Evolutionary conservation across 1,139 yeast genomes (phyloP).

Genomic region (Diutina siamensis): DNA sequence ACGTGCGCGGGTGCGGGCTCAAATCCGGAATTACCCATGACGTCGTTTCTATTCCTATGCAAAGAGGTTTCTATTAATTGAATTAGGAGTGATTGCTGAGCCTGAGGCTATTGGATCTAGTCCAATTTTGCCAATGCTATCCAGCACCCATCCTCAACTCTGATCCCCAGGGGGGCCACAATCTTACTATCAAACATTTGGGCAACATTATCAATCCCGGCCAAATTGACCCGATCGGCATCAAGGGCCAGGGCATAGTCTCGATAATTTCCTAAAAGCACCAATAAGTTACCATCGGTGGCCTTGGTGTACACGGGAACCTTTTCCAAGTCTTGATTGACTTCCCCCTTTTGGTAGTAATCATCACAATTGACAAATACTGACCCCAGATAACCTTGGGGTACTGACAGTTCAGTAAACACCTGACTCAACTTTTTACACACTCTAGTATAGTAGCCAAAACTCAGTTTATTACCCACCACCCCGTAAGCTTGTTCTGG

Average conservation of each 20-base stretch:
- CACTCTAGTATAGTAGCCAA: constrained; percentile 68
- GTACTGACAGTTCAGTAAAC: constrained; percentile 57
- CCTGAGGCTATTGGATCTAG: too few species aligned
- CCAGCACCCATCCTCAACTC: constrained; percentile 62
- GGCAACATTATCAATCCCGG: constrained; percentile 40
- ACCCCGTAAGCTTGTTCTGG: constrained; percentile 62
- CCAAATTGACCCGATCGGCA: constrained; percentile 30
- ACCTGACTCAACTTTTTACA: constrained; percentile 50
- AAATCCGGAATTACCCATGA: too few species aligned
- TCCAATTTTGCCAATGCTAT: constrained; percentile 31
- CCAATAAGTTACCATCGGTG: constrained; percentile 26
- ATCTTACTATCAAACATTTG: constrained; percentile 63
- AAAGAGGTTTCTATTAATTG: too few species aligned
- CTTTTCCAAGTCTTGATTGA: not conserved
- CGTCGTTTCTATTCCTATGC: too few species aligned
- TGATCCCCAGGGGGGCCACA: constrained; percentile 40
- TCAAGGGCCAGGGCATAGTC: constrained; percentile 43
- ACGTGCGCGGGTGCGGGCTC: not conserved
- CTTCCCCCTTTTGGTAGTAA: constrained; percentile 25
- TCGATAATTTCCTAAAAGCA: constrained; percentile 54
- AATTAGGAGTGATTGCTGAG: too few species aligned
- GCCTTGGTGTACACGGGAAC: constrained; percentile 7
- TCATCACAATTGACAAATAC: constrained; percentile 60
- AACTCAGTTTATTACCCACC: constrained; percentile 46
- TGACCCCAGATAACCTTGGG: constrained; percentile 62